Conservation (phyloP, 2,329 filamentous ascomycete species). For the Colletotrichum shisoi region DNA sequence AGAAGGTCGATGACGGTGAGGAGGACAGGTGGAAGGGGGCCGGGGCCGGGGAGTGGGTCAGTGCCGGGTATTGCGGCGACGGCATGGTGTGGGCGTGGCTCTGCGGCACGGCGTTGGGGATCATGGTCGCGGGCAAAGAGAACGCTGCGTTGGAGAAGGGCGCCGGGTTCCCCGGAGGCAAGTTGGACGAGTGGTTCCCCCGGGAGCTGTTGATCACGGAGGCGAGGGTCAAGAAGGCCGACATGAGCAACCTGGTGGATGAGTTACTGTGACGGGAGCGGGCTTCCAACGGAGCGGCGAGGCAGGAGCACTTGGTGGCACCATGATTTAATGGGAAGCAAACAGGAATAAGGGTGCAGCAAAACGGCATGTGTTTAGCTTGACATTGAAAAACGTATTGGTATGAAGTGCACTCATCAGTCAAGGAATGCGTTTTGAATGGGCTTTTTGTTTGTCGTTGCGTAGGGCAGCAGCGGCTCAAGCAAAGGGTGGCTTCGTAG, state of each 20-base stretch:
- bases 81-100: conserved; percentile 65
- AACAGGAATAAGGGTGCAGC: no score
- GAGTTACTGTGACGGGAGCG: conserved; percentile 26
- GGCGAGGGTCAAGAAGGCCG: conserved; percentile 49
- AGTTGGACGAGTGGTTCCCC: conserved; percentile 54
- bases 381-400: no score
- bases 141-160: conserved; percentile 43
- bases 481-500: no score
- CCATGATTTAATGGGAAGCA: no score
- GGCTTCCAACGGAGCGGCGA: not conserved
- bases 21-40: conserved; percentile 12
- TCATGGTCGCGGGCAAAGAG: conserved; percentile 56
- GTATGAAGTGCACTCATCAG: no score
- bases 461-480: no score
- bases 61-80: conserved; percentile 60
- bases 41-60: conserved; percentile 58
- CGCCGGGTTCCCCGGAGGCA: conserved; percentile 50
- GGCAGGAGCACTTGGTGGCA: no score
- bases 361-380: no score
- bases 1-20: not conserved
- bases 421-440: no score
- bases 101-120: conserved; percentile 56
- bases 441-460: no score
- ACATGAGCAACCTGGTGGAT: conserved; percentile 49
- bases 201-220: conserved; percentile 47